These are phyloP conservation scores for Simplicillium aogashimaense DNA, from an alignment of 2,329 filamentous ascomycete species.

Conservation along the genomic window DNA sequence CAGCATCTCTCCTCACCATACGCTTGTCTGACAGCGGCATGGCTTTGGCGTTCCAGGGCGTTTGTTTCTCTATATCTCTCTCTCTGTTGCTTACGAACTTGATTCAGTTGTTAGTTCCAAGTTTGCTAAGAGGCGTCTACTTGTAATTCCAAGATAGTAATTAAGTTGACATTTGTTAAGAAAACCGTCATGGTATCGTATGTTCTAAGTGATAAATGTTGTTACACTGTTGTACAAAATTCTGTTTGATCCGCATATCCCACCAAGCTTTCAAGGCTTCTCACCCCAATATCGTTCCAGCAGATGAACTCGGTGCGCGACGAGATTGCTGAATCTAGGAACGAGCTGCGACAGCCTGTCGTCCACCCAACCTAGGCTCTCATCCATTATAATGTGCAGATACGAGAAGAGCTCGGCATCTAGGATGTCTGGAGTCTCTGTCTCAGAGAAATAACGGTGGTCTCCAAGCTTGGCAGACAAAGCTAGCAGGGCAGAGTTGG, in stretches of 20 bases:
- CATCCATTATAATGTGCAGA: conserved; percentile 67
- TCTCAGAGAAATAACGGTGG: conserved; percentile 39
- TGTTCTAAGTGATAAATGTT: background rate
- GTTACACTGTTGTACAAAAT: background rate
- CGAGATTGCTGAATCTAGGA: conserved; percentile 48
- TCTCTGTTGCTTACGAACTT: too few species aligned
- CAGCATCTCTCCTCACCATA: too few species aligned
- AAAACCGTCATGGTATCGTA: background rate
- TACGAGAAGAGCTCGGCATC: conserved; percentile 90
- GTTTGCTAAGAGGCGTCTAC: too few species aligned
- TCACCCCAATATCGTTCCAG: conserved; percentile 20
- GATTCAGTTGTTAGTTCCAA: too few species aligned
- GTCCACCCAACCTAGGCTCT: conserved; percentile 53
- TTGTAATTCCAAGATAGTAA: too few species aligned
- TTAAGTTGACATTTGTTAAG: too few species aligned
- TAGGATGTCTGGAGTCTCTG: conserved; percentile 56
- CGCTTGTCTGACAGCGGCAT: too few species aligned
- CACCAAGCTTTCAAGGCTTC: background rate
- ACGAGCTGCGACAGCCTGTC: conserved; percentile 49
- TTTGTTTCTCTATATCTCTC: too few species aligned
- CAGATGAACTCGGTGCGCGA: conserved; percentile 31
- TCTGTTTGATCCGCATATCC: background rate
- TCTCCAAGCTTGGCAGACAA: conserved; percentile 31
- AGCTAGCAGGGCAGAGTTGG: conserved; percentile 33
- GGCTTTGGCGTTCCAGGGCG: too few species aligned